Conservation (phyloP, 306 rosid species). For the Gastrolobium bilobum region DNA sequence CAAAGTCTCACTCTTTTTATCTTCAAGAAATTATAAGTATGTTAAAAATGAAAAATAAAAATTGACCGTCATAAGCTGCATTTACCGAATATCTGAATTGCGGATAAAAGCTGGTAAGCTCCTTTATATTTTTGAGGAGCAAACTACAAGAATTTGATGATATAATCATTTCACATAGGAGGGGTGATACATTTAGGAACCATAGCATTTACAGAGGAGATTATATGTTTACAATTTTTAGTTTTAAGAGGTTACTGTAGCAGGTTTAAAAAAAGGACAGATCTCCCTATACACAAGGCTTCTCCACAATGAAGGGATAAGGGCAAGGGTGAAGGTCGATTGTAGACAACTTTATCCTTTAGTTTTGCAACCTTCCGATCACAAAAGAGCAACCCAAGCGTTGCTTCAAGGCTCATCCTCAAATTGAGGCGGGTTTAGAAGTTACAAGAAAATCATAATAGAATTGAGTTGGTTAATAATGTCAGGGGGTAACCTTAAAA, state of each 20-base stretch:
- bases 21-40: conserved; percentile 53
- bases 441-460: neutral
- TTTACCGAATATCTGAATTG: neutral
- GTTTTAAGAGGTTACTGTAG: neutral
- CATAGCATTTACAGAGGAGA: neutral
- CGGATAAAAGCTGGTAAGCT: conserved; percentile 6
- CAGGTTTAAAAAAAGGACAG: neutral
- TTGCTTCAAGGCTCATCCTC: no score
- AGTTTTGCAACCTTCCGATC: no score
- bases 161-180: neutral
- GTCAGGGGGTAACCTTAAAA: neutral
- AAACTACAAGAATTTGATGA: no score
- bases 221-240: no score
- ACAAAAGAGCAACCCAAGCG: no score
- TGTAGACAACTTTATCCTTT: no score
- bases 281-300: no score
- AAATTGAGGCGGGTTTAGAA: neutral
- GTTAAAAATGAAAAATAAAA: neutral
- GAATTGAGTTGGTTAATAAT: neutral
- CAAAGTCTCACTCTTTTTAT: conserved; percentile 59
- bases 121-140: neutral
- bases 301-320: no score
- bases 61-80: neutral
- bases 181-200: neutral
- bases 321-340: no score